Conservation (phyloP, 371 early-diverging fungal species). For the Coemansia sp. region DNA sequence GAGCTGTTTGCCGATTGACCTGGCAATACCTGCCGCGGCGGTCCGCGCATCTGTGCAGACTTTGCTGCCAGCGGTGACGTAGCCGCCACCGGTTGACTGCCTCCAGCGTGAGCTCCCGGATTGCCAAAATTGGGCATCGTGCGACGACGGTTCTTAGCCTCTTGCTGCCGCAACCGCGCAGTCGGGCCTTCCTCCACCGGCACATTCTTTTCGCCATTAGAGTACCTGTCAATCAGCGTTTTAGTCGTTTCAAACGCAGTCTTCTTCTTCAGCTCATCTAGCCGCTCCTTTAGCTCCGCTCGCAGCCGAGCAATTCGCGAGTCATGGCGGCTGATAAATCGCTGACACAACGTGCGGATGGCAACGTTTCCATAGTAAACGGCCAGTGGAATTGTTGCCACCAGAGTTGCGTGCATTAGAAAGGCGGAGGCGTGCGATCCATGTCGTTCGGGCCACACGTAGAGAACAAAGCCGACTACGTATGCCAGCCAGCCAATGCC, state of each 20-base stretch:
- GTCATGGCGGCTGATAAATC: conserved; percentile 50
- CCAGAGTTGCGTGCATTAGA: conserved; percentile 54
- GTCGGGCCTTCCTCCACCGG: background rate
- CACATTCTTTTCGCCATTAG: conserved; percentile 43
- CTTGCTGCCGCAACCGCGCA: conserved; percentile 8
- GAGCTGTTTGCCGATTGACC: background rate
- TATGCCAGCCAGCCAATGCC: conserved; percentile 66
- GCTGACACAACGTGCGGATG: conserved; percentile 30
- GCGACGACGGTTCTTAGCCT: conserved; percentile 32
- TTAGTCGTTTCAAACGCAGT: conserved; percentile 85
- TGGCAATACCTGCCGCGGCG: background rate
- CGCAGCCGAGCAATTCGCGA: conserved; percentile 64
- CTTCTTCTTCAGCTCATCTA: conserved; percentile 90
- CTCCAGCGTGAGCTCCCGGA: conserved; percentile 6
- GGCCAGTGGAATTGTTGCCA: conserved; percentile 18
- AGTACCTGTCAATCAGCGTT: conserved; percentile 87
- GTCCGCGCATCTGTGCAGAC: background rate
- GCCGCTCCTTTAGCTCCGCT: conserved; percentile 60
- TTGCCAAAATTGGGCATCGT: conserved; percentile 28
- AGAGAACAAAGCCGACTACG: conserved; percentile 58
- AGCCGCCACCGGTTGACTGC: background rate
- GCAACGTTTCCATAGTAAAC: conserved; percentile 33
- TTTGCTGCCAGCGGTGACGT: background rate
- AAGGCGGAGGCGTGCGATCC: conserved; percentile 52
- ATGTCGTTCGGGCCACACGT: conserved; percentile 54